phyloP scores from a whole-genome alignment of 2,329 filamentous ascomycete genomes.

The Colletotrichum brevisporum region DNA sequence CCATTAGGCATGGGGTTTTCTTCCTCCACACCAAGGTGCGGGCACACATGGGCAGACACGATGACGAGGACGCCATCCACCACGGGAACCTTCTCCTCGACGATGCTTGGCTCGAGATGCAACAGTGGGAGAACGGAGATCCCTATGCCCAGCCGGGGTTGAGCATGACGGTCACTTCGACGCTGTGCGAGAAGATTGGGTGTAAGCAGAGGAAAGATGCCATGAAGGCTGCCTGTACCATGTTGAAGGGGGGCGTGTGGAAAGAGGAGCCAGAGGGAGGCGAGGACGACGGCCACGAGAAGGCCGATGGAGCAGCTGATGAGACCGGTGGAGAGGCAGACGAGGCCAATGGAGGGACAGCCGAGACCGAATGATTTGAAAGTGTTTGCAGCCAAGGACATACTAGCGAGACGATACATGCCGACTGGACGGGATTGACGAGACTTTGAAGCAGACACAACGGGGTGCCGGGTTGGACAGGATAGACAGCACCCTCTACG shows the following conservation, averaged over 20 bases:
- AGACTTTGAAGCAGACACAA: background rate
- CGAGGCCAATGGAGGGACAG: no score
- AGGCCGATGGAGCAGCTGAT: slow-evolving; percentile 5
- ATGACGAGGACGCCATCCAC: slow-evolving; percentile 23
- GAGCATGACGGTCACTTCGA: slow-evolving; percentile 34
- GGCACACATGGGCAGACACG: background rate
- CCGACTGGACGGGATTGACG: background rate
- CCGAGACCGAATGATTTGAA: background rate
- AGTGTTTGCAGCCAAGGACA: background rate
- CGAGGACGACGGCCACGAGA: slow-evolving; percentile 13
- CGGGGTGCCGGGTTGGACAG: slow-evolving; percentile 1
- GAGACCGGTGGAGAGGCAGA: background rate
- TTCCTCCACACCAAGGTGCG: slow-evolving; percentile 36
- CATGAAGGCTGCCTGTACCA: slow-evolving; percentile 28
- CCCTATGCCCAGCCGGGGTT: slow-evolving; percentile 35
- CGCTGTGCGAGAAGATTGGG: slow-evolving; percentile 24
- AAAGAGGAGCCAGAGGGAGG: slow-evolving; percentile 6
- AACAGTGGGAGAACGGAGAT: slow-evolving; percentile 37
- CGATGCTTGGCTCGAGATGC: slow-evolving; percentile 38
- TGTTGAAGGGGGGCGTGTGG: slow-evolving; percentile 30
- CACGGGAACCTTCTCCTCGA: slow-evolving; percentile 36
- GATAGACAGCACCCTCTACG: slow-evolving; percentile 1
- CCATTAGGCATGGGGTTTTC: slow-evolving; percentile 37
- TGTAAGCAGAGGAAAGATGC: slow-evolving; percentile 23
- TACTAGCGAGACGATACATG: background rate